Percentiles rank a stretch among this genome's conserved stretches.
Conservation (phyloP, 345 rosid species). For the Streptanthus diversifolius region DNA sequence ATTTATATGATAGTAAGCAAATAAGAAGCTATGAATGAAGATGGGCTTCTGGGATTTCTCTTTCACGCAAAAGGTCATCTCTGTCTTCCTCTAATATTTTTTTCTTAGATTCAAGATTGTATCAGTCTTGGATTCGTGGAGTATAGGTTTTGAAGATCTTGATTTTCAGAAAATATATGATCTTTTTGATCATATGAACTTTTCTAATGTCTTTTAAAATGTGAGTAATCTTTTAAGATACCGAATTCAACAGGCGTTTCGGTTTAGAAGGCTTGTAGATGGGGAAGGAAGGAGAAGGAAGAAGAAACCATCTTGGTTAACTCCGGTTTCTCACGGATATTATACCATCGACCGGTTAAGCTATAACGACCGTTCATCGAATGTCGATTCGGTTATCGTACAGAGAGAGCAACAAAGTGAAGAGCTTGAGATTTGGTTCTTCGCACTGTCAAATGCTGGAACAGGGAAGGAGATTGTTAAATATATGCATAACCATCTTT, state of each 20-base stretch:
- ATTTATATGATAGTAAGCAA: slow-evolving; percentile 9
- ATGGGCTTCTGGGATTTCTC: slow-evolving; percentile 52
- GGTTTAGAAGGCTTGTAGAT: slow-evolving; percentile 41
- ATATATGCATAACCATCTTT: slow-evolving; percentile 59
- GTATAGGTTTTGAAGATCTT: not conserved
- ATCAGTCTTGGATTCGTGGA: not conserved
- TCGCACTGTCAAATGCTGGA: slow-evolving; percentile 50
- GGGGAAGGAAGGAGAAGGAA: slow-evolving; percentile 33
- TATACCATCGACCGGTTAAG: slow-evolving; percentile 45
- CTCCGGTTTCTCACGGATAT: slow-evolving; percentile 59
- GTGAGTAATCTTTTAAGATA: not conserved
- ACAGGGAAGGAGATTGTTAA: slow-evolving; percentile 50
- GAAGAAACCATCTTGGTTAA: slow-evolving; percentile 61
- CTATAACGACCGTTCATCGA: slow-evolving; percentile 15
- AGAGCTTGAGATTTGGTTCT: slow-evolving; percentile 62
- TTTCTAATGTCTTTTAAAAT: not conserved
- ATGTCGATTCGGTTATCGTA: slow-evolving; percentile 42
- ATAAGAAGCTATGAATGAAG: slow-evolving; percentile 8
- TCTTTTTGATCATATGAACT: not conserved
- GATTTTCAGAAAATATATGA: not conserved
- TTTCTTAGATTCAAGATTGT: not conserved
- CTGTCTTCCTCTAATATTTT: not conserved
- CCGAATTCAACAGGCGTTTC: slow-evolving; percentile 41
- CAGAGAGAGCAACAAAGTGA: slow-evolving; percentile 64
- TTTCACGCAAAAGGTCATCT: slow-evolving; percentile 55